Evolutionary conservation across 2,329 filamentous ascomycete species (phyloP), one percentile per base, ranked within the genome.

Genomic region (Colletotrichum sp.): DNA sequence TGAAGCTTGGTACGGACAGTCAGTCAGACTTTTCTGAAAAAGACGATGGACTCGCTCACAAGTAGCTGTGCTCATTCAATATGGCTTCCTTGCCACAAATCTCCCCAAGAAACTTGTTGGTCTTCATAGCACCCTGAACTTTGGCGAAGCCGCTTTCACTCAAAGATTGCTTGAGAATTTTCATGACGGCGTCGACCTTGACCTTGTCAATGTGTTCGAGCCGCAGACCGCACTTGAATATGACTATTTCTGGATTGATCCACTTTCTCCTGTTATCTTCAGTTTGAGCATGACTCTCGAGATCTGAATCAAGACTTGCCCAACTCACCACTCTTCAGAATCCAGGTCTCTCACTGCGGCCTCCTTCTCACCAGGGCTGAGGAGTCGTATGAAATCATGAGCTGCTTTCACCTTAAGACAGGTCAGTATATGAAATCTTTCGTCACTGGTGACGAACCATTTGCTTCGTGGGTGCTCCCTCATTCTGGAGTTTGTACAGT

Each of bases 51-150:
- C 10, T 32, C 28, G 16, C 58, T 61, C 10, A 61, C 30, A 34
- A 61, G 18, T 61, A 61, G 21, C 58, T 61, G 58, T 61, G 28
- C 5, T 34, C 58, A 32, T 61, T 61, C 58, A 61, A 14, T n/a
- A 61, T 61, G 9, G 28, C 58, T 61, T 61, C 58, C 21, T 32
- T 61, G 30, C 18, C 58, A 10, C 58, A 61, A 10, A 61, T 34
- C 28, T 61, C 28, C 10, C 58, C 58, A 12, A 61, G 58, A 24
- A 61, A 34, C 18, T 61, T 61, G 4, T 34, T 34, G 58, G 30
- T 61, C 18, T 34, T n/a, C 30, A 34, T 61, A 18, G 58, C 58
- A 28, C 55, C 55, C 24, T 58, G 55, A 12, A 58, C 55, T 28
- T 58, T 58, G 21, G 26, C 21, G 24, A 58, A 7, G 55, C 55